Evolutionary conservation across 2,329 filamentous ascomycete genomes (phyloP).

Genomic region (Venturia pyrina): DNA sequence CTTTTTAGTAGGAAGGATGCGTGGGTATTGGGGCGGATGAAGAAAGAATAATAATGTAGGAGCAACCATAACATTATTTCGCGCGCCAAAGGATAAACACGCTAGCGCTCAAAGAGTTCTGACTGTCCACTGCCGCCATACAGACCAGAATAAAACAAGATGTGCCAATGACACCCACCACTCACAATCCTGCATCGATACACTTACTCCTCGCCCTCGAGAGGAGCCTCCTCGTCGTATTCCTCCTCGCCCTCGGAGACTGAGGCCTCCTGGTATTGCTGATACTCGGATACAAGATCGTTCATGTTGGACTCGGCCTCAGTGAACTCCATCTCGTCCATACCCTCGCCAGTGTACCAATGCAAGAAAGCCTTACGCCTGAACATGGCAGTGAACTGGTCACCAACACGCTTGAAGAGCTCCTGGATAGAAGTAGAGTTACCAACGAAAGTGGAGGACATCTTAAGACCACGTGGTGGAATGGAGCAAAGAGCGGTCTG

Average conservation of each 20-base stretch:
- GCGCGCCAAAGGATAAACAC: not conserved
- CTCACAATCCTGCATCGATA: not conserved
- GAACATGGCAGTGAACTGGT: slow-evolving; percentile 99
- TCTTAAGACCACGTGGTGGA: slow-evolving; percentile 93
- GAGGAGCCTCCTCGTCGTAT: slow-evolving; percentile 73
- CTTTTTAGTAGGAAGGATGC: too few relatives aligned
- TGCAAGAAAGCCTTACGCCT: slow-evolving; percentile 99
- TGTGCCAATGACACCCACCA: not conserved
- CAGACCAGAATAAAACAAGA: slow-evolving; percentile 1
- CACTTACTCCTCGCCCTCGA: slow-evolving; percentile 57
- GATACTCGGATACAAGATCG: slow-evolving; percentile 98
- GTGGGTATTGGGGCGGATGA: too few relatives aligned
- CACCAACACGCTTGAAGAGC: slow-evolving; percentile 99
- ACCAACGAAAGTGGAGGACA: slow-evolving; percentile 98
- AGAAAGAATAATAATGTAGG: not conserved
- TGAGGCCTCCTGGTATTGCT: slow-evolving; percentile 99
- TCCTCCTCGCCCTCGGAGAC: slow-evolving; percentile 97
- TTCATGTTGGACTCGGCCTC: slow-evolving; percentile 99
- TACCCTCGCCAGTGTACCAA: slow-evolving; percentile 99
- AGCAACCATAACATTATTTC: not conserved
- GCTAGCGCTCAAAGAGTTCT: slow-evolving; percentile 5
- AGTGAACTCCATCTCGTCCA: slow-evolving; percentile 99
- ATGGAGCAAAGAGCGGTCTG: slow-evolving; percentile 99
- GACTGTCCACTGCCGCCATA: not conserved
- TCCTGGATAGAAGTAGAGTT: slow-evolving; percentile 99